Base-by-base conservation (phyloP, 2,329 filamentous ascomycete species). In the Neodidymelliopsis sp. region DNA sequence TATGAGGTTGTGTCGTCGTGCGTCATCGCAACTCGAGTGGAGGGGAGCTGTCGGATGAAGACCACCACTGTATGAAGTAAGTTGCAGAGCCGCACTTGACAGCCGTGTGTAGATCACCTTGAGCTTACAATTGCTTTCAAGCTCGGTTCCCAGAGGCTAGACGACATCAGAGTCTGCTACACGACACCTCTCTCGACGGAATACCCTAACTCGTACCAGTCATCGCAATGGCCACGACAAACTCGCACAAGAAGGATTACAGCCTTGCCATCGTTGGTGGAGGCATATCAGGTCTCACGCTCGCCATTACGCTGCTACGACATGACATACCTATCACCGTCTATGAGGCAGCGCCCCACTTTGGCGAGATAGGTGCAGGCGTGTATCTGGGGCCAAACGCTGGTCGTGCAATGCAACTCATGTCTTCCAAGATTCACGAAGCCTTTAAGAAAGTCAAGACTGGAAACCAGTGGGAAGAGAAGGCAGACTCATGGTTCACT, bases 281-380 rank as follows among this genome's bases (percentile, higher is more conserved):
- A 30, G 83, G 83, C 24, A 84, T 86, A 49, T 79, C 78, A 19
- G 84, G 84, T 19, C 73, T 85, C 13, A 72, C 72, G 7, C 76
- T 85, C 7, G 81, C 80, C 18, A 76, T 82, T 35, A 80, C 76
- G 6, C 77, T 86, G 20, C 68, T 78, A 45, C 66, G 76, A 45
- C 73, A 77, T 48, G 63, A 73, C 27, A 59, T 84, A 25, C 67
- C 71, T 2, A 71, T 82, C 27, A 74, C 74, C 18, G 76, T 86
- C 53, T 86, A 84, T 59, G 84, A 86, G 66, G 75, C 80, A 9
- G 81, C 82, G 0, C 44, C 72, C 0, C 70, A 71, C 10, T 86
- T 85, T 53, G 75, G 75, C 24, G 83, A 85, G 60, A 81, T 85
- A 22, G 83, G 83, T 2, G 81, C 82, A 2, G 84, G 82, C 5